phyloP scores from a whole-genome alignment of 179 eudicot genomes.

The Dionaea muscipula region DNA sequence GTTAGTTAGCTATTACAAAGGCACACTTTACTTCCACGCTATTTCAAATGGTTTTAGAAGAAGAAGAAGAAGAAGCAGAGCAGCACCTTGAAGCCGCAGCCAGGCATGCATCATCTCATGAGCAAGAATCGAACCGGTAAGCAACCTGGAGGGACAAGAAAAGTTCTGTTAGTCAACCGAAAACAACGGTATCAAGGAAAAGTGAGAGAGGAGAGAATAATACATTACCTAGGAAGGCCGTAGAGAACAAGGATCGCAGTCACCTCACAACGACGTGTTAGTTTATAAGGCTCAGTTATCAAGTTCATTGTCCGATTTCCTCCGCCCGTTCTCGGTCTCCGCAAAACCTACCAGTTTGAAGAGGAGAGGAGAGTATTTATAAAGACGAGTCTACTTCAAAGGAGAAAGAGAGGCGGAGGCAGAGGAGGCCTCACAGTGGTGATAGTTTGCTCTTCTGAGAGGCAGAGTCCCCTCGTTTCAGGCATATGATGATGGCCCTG shows the following conservation, averaged over 20 bases:
- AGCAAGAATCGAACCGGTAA: constrained; percentile 72
- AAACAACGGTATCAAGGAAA: background rate
- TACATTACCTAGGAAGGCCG: constrained; percentile 89
- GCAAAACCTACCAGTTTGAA: constrained; percentile 29
- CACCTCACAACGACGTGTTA: constrained; percentile 81
- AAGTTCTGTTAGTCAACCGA: constrained; percentile 4
- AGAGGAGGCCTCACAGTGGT: constrained; percentile 46
- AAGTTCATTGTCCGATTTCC: constrained; percentile 45
- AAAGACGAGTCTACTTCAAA: background rate
- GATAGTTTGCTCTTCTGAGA: constrained; percentile 77
- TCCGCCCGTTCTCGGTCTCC: constrained; percentile 53
- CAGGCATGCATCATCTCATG: constrained; percentile 95
- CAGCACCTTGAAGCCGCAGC: constrained; percentile 63
- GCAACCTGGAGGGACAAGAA: constrained; percentile 34
- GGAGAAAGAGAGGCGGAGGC: background rate
- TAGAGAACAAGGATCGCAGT: constrained; percentile 78
- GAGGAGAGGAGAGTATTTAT: too few relatives aligned
- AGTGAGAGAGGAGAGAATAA: background rate
- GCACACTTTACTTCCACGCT: too few relatives aligned
- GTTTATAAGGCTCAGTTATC: constrained; percentile 70
- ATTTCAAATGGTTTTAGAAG: too few relatives aligned
- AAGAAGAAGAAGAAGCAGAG: background rate
- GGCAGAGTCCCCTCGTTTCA: constrained; percentile 85
- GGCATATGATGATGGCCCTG: constrained; percentile 94
- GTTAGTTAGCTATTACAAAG: too few relatives aligned